Evolutionary conservation across 768 basidiomycete species (phyloP).

Genomic region (Kwoniella bestiolae): DNA sequence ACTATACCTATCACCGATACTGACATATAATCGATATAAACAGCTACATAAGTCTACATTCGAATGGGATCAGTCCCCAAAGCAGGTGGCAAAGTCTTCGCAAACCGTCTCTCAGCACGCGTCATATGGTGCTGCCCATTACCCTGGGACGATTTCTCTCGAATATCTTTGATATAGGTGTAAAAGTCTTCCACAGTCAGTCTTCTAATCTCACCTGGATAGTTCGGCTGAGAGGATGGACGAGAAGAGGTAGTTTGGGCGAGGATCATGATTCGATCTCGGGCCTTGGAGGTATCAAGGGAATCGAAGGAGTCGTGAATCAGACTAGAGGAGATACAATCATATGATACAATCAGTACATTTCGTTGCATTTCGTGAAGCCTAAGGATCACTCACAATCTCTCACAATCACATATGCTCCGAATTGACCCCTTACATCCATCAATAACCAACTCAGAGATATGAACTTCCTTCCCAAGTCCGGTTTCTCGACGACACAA

Average conservation of each 20-base stretch:
- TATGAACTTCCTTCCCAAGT: not conserved
- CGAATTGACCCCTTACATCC: not conserved
- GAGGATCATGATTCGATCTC: not conserved
- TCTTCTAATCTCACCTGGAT: not conserved
- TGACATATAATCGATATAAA: no score
- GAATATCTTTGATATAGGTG: not conserved
- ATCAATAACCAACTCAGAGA: not conserved
- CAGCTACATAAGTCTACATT: no score
- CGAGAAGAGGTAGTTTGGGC: no score
- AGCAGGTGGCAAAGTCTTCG: not conserved
- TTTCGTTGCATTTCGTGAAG: not conserved
- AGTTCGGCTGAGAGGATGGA: no score
- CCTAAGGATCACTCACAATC: not conserved
- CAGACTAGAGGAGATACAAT: no score
- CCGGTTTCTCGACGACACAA: not conserved
- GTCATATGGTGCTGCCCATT: not conserved
- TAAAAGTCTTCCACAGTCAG: not conserved
- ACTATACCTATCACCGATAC: no score
- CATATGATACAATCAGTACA: no score
- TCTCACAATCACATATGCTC: not conserved
- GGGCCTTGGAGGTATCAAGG: not conserved
- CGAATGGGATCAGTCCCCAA: not conserved
- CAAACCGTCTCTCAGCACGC: not conserved
- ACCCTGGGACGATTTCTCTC: not conserved
- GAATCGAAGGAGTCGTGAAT: no score